Evolutionary conservation across 1,284 basidiomycete genomes (phyloP).

Genomic region (Moesziomyces parantarcticus): DNA sequence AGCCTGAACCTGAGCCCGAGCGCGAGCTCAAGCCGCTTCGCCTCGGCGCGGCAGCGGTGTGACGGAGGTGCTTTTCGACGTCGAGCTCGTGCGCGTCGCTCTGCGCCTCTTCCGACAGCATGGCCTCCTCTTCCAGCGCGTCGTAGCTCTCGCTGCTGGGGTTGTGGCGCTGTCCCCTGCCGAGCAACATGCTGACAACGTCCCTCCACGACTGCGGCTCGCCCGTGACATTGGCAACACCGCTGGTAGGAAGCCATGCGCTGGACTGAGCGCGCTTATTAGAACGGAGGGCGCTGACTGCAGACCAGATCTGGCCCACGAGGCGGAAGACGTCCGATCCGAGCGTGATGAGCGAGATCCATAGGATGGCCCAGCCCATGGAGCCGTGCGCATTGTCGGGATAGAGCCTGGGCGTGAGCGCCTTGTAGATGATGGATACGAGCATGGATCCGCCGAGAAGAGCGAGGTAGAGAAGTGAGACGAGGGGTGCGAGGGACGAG

Average conservation of each 20-base stretch:
- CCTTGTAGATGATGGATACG: constrained; percentile 59
- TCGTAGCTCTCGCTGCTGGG: constrained; percentile 29
- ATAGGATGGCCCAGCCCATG: constrained; percentile 52
- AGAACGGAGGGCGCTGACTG: constrained; percentile 11
- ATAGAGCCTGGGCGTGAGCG: constrained; percentile 57
- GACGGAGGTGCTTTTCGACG: constrained; percentile 25
- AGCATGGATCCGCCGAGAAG: constrained; percentile 48
- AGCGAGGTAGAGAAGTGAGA: constrained; percentile 52
- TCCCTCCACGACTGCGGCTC: constrained; percentile 20
- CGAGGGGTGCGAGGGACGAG: constrained; percentile 53
- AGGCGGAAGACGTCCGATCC: constrained; percentile 49
- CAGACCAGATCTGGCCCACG: constrained; percentile 29
- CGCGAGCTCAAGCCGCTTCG: constrained; percentile 11
- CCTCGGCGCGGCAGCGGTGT: constrained; percentile 5
- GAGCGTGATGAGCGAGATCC: constrained; percentile 55
- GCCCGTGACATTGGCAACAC: background rate
- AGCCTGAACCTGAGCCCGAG: constrained; percentile 16
- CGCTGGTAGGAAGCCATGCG: constrained; percentile 14
- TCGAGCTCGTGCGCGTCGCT: constrained; percentile 32
- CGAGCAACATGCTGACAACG: constrained; percentile 23
- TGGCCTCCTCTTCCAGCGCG: constrained; percentile 37
- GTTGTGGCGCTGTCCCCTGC: constrained; percentile 1
- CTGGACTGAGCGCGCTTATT: constrained; percentile 2
- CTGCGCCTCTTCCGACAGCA: constrained; percentile 35
- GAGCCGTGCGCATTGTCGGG: constrained; percentile 55